These are phyloP conservation scores for Colletotrichum sidae DNA, from an alignment of 2,329 filamentous ascomycete species.

Conservation along the genomic window DNA sequence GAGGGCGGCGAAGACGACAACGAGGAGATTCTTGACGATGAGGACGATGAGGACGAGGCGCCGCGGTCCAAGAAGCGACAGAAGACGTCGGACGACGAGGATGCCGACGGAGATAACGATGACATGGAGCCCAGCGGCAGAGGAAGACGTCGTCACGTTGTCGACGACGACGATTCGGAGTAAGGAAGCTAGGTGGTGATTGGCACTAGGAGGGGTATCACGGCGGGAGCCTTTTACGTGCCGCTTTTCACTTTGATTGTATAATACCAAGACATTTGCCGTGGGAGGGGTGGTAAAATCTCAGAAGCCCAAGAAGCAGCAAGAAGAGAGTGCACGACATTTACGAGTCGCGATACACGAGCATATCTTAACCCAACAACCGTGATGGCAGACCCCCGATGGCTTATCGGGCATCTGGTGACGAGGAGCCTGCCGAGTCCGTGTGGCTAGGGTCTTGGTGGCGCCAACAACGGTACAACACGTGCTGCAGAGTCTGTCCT, in stretches of 20 bases:
- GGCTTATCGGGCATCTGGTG: constrained; percentile 2
- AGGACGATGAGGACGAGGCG: constrained; percentile 59
- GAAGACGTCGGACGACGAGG: constrained; percentile 61
- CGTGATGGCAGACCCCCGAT: constrained; percentile 1
- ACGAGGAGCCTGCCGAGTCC: neutral
- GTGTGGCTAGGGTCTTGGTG: constrained; percentile 6
- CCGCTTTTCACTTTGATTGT: constrained; percentile 1
- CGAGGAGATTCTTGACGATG: constrained; percentile 66
- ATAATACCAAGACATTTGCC: constrained; percentile 26
- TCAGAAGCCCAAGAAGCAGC: neutral
- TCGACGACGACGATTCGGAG: constrained; percentile 71
- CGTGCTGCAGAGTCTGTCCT: constrained; percentile 12
- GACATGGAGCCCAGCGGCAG: constrained; percentile 54
- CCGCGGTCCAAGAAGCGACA: constrained; percentile 61
- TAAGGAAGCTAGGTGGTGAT: constrained; percentile 13
- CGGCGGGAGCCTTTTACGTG: neutral
- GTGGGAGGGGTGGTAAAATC: neutral
- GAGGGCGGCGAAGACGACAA: constrained; percentile 72
- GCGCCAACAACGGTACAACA: constrained; percentile 23
- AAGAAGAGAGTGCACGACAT: neutral
- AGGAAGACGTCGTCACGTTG: constrained; percentile 65
- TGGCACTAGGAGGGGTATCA: neutral
- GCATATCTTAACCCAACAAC: neutral
- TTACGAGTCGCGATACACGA: neutral
- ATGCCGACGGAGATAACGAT: constrained; percentile 63